Base-by-base conservation (phyloP, 208 protist genomes). In the Leishmania tropica region DNA sequence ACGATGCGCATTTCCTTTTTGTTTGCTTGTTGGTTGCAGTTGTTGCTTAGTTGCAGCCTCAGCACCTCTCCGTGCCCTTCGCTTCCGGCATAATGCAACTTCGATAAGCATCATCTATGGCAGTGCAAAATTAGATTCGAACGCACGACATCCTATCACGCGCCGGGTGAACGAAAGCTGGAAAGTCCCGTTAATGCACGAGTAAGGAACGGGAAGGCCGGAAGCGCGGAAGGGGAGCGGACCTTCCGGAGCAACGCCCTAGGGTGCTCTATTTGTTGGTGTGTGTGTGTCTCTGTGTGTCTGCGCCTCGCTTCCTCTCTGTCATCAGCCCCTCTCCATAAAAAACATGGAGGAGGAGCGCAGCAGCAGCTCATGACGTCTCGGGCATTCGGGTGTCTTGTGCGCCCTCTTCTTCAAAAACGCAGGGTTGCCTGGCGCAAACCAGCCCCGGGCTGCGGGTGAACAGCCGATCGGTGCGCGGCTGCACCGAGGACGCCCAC, bases 371-470 rank as follows among this genome's bases (percentile, higher is more conserved):
- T 1, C 48, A 53, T 17, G 45, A 28, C 8, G 28, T 45, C 40
- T 15, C 62, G 3, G 31, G 3, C 5, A 28, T 21, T 15, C 1
- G 2, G 24, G 42, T 74, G 35, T 76, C 72, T 24, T 60, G 48
- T 54, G 80, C 31, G 21, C 35, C 62, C 21, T 37, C 2, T 56
- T 47, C 65, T n/a, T 84, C 51, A 91, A 47, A 91, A 91, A 17
- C 85, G 85, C 47, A 91, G 75, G 24, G 88, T 87, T 60, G 83
- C 58, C 77, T 89, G 86, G 2, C 84, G 84, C 75, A 85, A 76
- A 0, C 82, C 82, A 58, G 42, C 19, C 65, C 81, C 81, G 0
- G 81, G 76, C 13, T 65, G 67, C 19, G 81, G 75, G 42, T 84
- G 76, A 3, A 78, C 64, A 31, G 0, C 42, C 15, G 13, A 21